These are phyloP conservation scores for Haematococcus lacustris DNA, from an alignment of 139 green algal genomes.

Conservation along the genomic window DNA sequence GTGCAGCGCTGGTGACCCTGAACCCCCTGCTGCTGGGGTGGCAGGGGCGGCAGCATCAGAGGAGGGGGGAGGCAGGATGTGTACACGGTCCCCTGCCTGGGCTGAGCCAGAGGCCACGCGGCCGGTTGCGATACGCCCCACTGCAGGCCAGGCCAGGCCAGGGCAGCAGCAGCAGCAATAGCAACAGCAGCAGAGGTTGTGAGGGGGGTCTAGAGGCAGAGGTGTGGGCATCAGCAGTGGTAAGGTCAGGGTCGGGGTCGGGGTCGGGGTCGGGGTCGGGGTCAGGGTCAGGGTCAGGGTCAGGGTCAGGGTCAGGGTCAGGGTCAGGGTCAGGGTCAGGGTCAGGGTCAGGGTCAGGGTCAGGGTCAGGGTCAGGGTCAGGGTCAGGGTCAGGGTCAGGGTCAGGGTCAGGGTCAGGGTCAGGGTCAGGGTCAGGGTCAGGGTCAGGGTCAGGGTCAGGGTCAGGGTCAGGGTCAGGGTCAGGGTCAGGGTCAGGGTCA, in stretches of 20 bases:
- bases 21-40: background rate
- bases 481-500: too few species aligned
- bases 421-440: background rate
- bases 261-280: too few species aligned
- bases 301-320: too few species aligned
- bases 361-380: too few species aligned
- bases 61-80: slow-evolving; percentile 3
- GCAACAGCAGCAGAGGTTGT: background rate
- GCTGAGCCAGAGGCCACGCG: slow-evolving; percentile 57
- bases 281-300: too few species aligned
- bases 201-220: background rate
- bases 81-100: slow-evolving; percentile 55
- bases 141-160: slow-evolving; percentile 1
- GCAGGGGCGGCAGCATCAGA: slow-evolving; percentile 10
- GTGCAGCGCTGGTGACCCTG: slow-evolving; percentile 5
- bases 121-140: slow-evolving; percentile 75
- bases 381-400: too few species aligned
- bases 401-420: background rate
- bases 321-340: too few species aligned
- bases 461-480: too few species aligned
- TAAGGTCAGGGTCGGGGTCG: too few species aligned
- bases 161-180: too few species aligned
- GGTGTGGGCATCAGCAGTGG: too few species aligned
- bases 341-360: too few species aligned
- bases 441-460: background rate